Base-by-base conservation (phyloP, 176 grass and related monocot species). In the Musa beccarii region DNA sequence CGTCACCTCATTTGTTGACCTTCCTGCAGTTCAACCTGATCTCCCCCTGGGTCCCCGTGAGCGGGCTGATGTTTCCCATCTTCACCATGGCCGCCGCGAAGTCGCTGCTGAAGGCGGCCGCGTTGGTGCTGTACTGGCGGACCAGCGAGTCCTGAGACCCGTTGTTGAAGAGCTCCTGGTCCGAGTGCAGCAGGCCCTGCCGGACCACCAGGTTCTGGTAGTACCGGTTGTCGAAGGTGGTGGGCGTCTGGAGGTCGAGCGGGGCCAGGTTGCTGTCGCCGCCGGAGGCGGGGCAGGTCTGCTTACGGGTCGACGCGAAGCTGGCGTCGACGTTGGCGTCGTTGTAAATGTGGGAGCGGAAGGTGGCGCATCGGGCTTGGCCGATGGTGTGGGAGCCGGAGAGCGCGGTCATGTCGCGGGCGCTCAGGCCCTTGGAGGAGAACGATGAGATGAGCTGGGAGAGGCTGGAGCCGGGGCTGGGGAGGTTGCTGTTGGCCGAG, bases 391-490 rank as follows among this genome's bases (percentile, higher is more conserved):
- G 92, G 25, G 83, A 83, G 8, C 91, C 91, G 49, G 85, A 69
- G 29, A 94, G 87, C 23, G 85, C 83, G 51, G 89, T 87, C 84
- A 90, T 89, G 80, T 94, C 91, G n/a, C 80, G 84, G 62, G 49
- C 72, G 82, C 25, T 85, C 17, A 70, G 43, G 25, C 25, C 25
- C 68, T 70, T 70, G 68, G 16, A 7, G 43, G 68, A 10, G 68
- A 70, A 70, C 17, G 17, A 15, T 8, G 9, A 17, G 3, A 3
- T 70, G 68, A 70, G 68, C 16, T 70, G 68, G 1, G 68, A 14
- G 68, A 70, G 68, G 68, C 68, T 70, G 68, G 68, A 70, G 2
- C 68, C 68, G 0, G 68, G 19, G 11, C 68, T 49, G 9, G 68
- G 68, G 15, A 70, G 68, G 68, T 70, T 70, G 49, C 68, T 70